Conservation (phyloP, 768 basidiomycete genomes). For the Ramaria rubella region DNA sequence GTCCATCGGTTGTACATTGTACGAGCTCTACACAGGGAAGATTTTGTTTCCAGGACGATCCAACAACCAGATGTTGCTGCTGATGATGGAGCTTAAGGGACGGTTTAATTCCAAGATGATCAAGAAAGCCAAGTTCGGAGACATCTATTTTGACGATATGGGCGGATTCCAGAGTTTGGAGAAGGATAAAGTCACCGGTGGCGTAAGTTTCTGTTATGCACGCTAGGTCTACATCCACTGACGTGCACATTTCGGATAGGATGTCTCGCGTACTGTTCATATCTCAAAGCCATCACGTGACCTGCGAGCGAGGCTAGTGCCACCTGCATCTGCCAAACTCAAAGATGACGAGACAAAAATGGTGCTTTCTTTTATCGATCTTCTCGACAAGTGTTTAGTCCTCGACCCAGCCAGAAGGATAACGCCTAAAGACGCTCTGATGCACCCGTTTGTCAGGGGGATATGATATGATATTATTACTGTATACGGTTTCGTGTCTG, state of each 20-base stretch:
- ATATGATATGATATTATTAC: background rate
- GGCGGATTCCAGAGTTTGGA: conserved; percentile 81
- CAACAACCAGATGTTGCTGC: conserved; percentile 95
- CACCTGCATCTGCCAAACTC: conserved; percentile 66
- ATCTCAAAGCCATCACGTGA: conserved; percentile 80
- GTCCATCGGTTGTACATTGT: conserved; percentile 97
- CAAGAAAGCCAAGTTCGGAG: conserved; percentile 89
- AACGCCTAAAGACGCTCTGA: conserved; percentile 82
- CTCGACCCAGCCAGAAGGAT: conserved; percentile 84
- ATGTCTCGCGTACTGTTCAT: conserved; percentile 72
- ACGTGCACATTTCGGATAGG: conserved; percentile 41
- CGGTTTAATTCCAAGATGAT: conserved; percentile 90
- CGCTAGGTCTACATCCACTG: background rate
- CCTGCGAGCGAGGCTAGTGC: conserved; percentile 75
- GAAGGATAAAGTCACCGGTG: conserved; percentile 75
- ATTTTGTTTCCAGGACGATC: conserved; percentile 95
- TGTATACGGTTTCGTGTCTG: background rate
- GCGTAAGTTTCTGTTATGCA: conserved; percentile 45
- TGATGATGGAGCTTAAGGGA: conserved; percentile 98
- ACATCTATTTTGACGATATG: conserved; percentile 90
- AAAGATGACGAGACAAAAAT: conserved; percentile 86
- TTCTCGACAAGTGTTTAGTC: conserved; percentile 84
- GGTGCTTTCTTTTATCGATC: conserved; percentile 73
- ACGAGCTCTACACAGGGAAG: conserved; percentile 92
- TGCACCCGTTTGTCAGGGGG: conserved; percentile 82